Conservation (phyloP, 2,329 filamentous ascomycete species). For the Paramyrothecium sp. region DNA sequence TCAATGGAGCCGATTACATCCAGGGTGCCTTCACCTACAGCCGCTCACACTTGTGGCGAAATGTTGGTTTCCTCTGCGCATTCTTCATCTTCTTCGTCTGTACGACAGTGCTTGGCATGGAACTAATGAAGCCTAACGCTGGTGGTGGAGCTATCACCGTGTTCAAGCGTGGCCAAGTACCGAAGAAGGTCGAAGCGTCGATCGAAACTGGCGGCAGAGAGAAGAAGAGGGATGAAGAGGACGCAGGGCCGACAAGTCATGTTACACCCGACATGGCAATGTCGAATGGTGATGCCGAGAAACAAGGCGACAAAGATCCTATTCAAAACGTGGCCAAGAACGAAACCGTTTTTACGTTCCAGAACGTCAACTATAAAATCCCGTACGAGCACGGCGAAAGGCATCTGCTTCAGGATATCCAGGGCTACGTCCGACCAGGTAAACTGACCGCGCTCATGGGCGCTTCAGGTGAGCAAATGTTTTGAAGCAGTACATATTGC, state of each 20-base stretch:
- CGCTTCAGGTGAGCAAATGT: constrained; percentile 35
- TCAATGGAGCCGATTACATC: constrained; percentile 58
- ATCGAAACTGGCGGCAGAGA: constrained; percentile 50
- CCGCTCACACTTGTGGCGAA: constrained; percentile 65
- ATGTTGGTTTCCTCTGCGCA: constrained; percentile 75
- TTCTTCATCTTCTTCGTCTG: constrained; percentile 73
- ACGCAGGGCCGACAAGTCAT: constrained; percentile 17
- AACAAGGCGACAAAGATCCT: constrained; percentile 23
- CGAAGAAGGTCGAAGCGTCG: constrained; percentile 53
- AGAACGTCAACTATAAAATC: constrained; percentile 48
- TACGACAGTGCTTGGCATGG: constrained; percentile 68
- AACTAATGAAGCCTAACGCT: constrained; percentile 61
- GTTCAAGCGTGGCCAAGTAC: constrained; percentile 63
- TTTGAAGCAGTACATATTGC: background rate
- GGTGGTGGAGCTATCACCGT: constrained; percentile 59
- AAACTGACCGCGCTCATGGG: constrained; percentile 79
- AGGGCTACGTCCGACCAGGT: constrained; percentile 83
- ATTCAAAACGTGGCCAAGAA: constrained; percentile 57
- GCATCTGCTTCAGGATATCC: constrained; percentile 70
- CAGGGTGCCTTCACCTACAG: constrained; percentile 52
- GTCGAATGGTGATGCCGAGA: constrained; percentile 10
- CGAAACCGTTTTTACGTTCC: constrained; percentile 56
- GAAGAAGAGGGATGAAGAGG: constrained; percentile 50
- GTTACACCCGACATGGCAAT: constrained; percentile 63
- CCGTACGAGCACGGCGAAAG: constrained; percentile 61